Percentiles rank a stretch among this genome's conserved stretches.
These are phyloP conservation scores for Saitozyma podzolica DNA, from an alignment of 768 basidiomycete genomes.

Conservation along the genomic window DNA sequence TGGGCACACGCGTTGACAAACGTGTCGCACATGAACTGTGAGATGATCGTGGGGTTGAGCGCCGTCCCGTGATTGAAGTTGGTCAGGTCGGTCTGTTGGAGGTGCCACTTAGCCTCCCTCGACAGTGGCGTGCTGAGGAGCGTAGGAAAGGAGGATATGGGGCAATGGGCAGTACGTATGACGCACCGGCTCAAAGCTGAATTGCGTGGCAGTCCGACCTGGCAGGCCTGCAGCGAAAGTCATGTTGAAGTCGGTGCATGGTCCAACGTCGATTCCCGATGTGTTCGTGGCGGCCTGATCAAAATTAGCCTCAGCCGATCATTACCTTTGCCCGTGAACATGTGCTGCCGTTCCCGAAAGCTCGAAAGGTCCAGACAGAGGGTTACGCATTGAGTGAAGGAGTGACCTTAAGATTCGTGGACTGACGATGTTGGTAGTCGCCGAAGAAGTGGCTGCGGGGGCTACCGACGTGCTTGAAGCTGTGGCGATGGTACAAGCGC, in stretches of 20 bases:
- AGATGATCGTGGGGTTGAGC: slow-evolving; percentile 34
- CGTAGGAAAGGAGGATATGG: too few species aligned
- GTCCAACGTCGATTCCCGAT: slow-evolving; percentile 32
- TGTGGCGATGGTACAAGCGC: too few species aligned
- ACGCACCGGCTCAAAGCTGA: slow-evolving; percentile 25
- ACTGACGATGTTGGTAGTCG: too few species aligned
- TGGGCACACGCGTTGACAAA: slow-evolving; percentile 42
- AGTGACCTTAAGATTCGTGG: too few species aligned
- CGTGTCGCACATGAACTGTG: slow-evolving; percentile 38
- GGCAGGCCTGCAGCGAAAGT: slow-evolving; percentile 27
- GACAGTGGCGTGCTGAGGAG: too few species aligned
- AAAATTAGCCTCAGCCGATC: background rate
- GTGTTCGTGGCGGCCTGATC: slow-evolving; percentile 1
- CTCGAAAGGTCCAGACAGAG: too few species aligned
- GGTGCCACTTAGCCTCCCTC: too few species aligned
- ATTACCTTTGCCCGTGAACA: too few species aligned
- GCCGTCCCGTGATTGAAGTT: slow-evolving; percentile 38
- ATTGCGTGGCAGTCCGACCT: slow-evolving; percentile 22
- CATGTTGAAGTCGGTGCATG: slow-evolving; percentile 38
- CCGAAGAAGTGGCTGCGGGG: too few species aligned
- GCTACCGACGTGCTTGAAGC: too few species aligned
- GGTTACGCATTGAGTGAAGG: too few species aligned
- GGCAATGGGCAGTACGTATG: background rate
- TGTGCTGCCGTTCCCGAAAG: too few species aligned
- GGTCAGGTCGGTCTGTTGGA: slow-evolving; percentile 15